Percentiles rank a stretch among this genome's conserved stretches.
Evolutionary conservation across 2,329 filamentous ascomycete genomes (phyloP).

Genomic region (Zymoseptoria brevis): DNA sequence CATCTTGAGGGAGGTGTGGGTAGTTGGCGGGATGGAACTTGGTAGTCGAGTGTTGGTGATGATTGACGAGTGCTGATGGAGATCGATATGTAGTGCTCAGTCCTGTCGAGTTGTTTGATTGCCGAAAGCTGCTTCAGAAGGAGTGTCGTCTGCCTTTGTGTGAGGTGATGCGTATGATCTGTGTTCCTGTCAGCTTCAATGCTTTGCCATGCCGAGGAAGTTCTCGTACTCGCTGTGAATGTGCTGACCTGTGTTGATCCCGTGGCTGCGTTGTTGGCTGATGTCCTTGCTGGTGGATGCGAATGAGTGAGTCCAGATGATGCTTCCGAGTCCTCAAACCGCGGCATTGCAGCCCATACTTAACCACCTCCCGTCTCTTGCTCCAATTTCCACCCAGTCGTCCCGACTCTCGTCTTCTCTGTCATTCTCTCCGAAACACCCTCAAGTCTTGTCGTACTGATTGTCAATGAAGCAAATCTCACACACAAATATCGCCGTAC

Average conservation of each 20-base stretch:
- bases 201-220: neutral
- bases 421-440: slow-evolving; percentile 11
- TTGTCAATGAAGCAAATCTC: slow-evolving; percentile 6
- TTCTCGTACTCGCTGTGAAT: neutral
- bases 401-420: neutral
- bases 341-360: slow-evolving; percentile 2
- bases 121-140: neutral
- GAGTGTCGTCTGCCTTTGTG: neutral
- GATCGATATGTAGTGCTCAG: neutral
- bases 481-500: neutral
- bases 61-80: neutral
- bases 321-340: neutral
- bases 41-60: neutral
- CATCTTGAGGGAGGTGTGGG: slow-evolving; percentile 28
- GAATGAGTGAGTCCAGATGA: neutral
- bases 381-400: neutral
- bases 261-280: neutral
- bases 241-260: neutral
- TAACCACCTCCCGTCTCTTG: slow-evolving; percentile 1
- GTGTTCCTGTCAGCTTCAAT: neutral
- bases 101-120: neutral
- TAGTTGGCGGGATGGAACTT: neutral
- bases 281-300: neutral
- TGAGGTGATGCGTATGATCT: neutral
- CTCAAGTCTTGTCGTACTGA: slow-evolving; percentile 12